phyloP scores from a whole-genome alignment of 495 filamentous ascomycete genomes.

The Alectoria sarmentosa region DNA sequence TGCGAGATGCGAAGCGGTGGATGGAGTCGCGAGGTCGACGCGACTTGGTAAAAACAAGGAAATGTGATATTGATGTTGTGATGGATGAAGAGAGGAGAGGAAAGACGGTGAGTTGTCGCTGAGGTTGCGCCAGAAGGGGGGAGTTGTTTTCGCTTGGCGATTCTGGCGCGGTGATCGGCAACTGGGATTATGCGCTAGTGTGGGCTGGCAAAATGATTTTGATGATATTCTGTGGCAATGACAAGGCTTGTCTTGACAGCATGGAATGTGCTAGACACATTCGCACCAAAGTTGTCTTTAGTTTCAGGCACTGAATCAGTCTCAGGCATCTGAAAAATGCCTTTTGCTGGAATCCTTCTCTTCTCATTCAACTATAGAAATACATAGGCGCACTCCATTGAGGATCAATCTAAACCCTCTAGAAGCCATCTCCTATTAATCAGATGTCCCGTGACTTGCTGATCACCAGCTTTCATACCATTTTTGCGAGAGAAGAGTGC shows the following conservation, averaged over 20 bases:
- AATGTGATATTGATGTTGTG: constrained; percentile 1
- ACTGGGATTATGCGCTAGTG: background rate
- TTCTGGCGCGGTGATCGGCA: constrained; percentile 4
- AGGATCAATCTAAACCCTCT: constrained; percentile 1
- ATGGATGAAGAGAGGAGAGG: constrained; percentile 1
- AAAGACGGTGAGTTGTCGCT: constrained; percentile 3
- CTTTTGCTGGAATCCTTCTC: background rate
- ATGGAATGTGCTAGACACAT: too few species aligned
- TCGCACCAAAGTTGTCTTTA: too few species aligned
- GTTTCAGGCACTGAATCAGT: too few species aligned
- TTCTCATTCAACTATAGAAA: constrained; percentile 9
- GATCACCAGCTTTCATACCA: constrained; percentile 4
- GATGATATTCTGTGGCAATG: background rate
- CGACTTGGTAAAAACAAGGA: background rate
- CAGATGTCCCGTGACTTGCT: background rate
- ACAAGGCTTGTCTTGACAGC: background rate
- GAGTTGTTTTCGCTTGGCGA: constrained; percentile 4
- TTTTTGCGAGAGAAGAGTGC: constrained; percentile 14
- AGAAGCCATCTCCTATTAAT: constrained; percentile 9
- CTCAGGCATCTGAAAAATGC: background rate
- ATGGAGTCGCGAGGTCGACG: background rate
- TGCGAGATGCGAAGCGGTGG: background rate
- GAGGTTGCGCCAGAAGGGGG: constrained; percentile 11
- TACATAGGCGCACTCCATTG: constrained; percentile 3
- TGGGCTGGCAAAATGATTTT: too few species aligned